phyloP scores from a whole-genome alignment of 768 basidiomycete genomes.

The Suillus lakei region DNA sequence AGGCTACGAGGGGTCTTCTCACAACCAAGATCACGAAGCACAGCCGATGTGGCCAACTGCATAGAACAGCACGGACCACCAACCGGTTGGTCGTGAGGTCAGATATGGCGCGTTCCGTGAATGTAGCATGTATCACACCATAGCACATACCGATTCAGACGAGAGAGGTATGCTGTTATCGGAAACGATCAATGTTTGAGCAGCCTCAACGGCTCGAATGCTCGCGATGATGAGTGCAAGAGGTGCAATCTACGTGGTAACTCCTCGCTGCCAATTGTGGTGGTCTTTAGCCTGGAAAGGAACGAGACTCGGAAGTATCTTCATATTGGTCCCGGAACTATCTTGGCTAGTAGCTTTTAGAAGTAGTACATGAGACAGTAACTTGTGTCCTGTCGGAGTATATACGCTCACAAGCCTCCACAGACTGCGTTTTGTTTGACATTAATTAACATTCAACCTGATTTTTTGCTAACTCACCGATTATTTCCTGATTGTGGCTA shows the following conservation, averaged over 20 bases:
- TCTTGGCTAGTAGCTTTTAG: constrained; percentile 42
- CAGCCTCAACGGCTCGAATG: constrained; percentile 69
- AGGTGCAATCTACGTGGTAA: constrained; percentile 47
- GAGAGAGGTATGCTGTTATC: background rate
- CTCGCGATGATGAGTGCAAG: constrained; percentile 79
- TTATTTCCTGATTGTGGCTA: background rate
- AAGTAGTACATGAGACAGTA: constrained; percentile 39
- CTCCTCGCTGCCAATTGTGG: constrained; percentile 48
- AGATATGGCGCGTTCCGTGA: background rate
- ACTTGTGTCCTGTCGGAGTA: background rate
- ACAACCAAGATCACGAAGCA: constrained; percentile 41
- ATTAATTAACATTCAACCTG: background rate
- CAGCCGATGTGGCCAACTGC: constrained; percentile 71
- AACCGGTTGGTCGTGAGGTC: constrained; percentile 36
- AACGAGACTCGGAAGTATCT: constrained; percentile 47
- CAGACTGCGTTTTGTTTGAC: background rate
- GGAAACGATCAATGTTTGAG: constrained; percentile 28
- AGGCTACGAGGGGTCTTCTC: constrained; percentile 29
- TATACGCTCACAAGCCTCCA: background rate
- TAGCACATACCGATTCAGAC: constrained; percentile 17
- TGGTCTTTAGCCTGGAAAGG: constrained; percentile 73
- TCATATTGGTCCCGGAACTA: constrained; percentile 61
- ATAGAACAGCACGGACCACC: constrained; percentile 72
- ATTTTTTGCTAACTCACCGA: background rate
- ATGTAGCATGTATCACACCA: background rate